A percentile compares a stretch with the other conserved stretches of the same genome.
Evolutionary conservation across 192 early-diverging fungal species (phyloP).

Genomic region (Rhizophagus prolifer): DNA sequence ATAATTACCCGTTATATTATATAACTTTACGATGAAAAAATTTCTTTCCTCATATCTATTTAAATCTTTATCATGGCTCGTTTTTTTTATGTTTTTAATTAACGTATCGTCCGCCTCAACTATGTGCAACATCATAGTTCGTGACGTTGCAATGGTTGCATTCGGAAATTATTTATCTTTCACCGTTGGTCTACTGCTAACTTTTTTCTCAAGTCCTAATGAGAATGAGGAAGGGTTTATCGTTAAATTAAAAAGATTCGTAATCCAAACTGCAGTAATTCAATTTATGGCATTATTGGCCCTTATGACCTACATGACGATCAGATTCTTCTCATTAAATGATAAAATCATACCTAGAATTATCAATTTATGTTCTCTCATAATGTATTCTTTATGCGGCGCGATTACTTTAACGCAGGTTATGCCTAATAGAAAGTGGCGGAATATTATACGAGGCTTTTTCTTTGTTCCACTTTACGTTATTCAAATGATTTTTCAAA

Average conservation of each 20-base stretch:
- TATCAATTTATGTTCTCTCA: neutral
- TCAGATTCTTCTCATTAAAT: slow-evolving; percentile 8
- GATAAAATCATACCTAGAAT: neutral
- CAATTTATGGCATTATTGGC: neutral
- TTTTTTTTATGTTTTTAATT: neutral
- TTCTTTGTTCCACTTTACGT: neutral
- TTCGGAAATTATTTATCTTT: slow-evolving; percentile 20
- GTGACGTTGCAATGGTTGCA: neutral
- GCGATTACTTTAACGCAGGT: neutral
- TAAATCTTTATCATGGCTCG: neutral
- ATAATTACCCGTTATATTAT: too few species aligned
- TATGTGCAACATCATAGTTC: neutral
- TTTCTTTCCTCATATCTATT: too few species aligned
- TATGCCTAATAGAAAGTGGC: neutral
- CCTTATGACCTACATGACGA: slow-evolving; percentile 10
- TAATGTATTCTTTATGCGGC: slow-evolving; percentile 17
- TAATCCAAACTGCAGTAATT: slow-evolving; percentile 7
- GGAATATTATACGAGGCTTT: neutral
- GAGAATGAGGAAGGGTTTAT: neutral
- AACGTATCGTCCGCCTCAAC: neutral
- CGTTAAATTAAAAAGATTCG: neutral
- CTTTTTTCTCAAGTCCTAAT: slow-evolving; percentile 1
- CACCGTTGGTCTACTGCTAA: neutral
- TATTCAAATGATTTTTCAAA: slow-evolving; percentile 16
- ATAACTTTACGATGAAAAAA: too few species aligned